Evolutionary conservation across 2,329 filamentous ascomycete species (phyloP).

Genomic region (Paecilomyces formosus): DNA sequence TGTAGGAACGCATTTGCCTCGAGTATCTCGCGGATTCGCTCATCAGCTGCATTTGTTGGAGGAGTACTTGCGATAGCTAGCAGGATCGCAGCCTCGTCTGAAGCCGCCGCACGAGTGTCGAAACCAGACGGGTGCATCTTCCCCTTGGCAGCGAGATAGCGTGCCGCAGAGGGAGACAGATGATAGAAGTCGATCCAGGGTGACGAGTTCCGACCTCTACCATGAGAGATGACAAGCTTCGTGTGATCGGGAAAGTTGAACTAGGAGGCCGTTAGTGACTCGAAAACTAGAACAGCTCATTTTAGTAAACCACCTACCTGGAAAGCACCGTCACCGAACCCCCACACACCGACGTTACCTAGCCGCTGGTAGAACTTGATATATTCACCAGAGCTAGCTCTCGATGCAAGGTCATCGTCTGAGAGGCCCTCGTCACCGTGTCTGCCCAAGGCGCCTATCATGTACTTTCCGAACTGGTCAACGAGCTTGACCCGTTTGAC

Average conservation of each 20-base stretch:
- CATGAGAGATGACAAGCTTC: constrained; percentile 41
- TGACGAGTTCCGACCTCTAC: constrained; percentile 28
- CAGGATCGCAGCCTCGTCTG: constrained; percentile 34
- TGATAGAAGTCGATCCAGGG: constrained; percentile 44
- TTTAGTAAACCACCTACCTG: constrained; percentile 22
- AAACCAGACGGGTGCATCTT: constrained; percentile 37
- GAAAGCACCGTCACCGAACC: constrained; percentile 42
- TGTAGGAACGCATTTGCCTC: constrained; percentile 38
- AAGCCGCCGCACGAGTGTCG: constrained; percentile 34
- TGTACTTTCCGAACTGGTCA: constrained; percentile 46
- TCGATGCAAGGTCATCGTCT: constrained; percentile 17
- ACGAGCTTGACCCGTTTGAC: constrained; percentile 42
- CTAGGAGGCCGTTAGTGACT: constrained; percentile 9
- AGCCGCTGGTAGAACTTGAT: constrained; percentile 46
- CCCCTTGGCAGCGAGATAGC: constrained; percentile 33
- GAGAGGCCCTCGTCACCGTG: constrained; percentile 27
- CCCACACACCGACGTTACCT: constrained; percentile 48
- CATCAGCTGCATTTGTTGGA: constrained; percentile 24
- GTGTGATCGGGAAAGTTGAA: constrained; percentile 49
- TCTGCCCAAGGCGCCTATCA: constrained; percentile 41
- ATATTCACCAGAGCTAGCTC: constrained; percentile 28
- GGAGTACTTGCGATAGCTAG: constrained; percentile 32
- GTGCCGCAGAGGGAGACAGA: constrained; percentile 38
- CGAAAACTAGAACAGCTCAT: neutral
- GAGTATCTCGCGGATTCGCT: constrained; percentile 33